Evolutionary conservation across 2,329 filamentous ascomycete genomes (phyloP).

Genomic region (Paraphoma sp.): DNA sequence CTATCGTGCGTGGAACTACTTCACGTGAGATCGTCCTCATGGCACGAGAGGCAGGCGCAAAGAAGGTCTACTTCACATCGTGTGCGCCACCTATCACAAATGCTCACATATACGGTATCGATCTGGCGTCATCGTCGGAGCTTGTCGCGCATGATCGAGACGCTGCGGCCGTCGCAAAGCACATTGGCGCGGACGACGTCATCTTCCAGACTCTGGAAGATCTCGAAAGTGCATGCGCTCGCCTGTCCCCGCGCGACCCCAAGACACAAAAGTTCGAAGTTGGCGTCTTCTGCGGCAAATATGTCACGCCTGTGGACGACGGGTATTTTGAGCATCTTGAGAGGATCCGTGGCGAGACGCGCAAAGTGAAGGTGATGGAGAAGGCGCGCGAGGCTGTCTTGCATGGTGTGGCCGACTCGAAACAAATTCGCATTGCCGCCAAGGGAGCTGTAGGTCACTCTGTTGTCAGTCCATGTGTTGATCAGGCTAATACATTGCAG

Average conservation of each 20-base stretch:
- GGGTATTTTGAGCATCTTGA: conserved; percentile 85
- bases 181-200: conserved; percentile 77
- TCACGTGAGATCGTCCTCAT: conserved; percentile 80
- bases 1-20: conserved; percentile 86
- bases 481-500: conserved; percentile 20
- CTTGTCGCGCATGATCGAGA: conserved; percentile 74
- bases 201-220: conserved; percentile 80
- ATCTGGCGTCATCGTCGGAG: conserved; percentile 73
- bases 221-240: conserved; percentile 78
- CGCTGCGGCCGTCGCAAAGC: conserved; percentile 65
- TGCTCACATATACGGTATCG: conserved; percentile 86
- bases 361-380: conserved; percentile 71
- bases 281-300: conserved; percentile 89
- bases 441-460: conserved; percentile 59
- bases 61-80: conserved; percentile 81
- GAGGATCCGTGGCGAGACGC: conserved; percentile 71
- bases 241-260: conserved; percentile 67
- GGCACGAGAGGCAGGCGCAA: conserved; percentile 83
- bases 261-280: conserved; percentile 77
- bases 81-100: conserved; percentile 84
- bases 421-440: conserved; percentile 67
- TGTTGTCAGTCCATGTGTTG: neutral
- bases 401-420: conserved; percentile 66
- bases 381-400: conserved; percentile 69
- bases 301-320: conserved; percentile 78